Evolutionary conservation across 108 stramenopile species (phyloP).

Genomic region (Nitzschia sp.): DNA sequence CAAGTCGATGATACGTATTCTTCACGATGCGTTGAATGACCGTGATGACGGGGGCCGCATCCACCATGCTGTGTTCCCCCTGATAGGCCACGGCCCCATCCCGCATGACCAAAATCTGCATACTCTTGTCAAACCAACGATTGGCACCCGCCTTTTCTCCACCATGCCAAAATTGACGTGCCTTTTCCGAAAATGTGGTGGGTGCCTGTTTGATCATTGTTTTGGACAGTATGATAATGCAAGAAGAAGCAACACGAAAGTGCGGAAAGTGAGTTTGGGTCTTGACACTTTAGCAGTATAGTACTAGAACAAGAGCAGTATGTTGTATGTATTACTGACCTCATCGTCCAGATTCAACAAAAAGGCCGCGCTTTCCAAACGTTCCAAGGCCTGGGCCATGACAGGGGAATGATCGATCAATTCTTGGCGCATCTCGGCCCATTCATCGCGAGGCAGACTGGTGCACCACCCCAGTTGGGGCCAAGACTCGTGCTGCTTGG

Average conservation of each 20-base stretch:
- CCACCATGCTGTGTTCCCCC: conserved; percentile 92
- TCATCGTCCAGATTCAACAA: conserved; percentile 79
- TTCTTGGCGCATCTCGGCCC: conserved; percentile 67
- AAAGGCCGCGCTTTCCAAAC: conserved; percentile 77
- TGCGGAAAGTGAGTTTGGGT: too few species aligned
- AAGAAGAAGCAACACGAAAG: too few species aligned
- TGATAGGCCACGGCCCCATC: conserved; percentile 84
- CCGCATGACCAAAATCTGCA: conserved; percentile 76
- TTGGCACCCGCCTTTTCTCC: conserved; percentile 55
- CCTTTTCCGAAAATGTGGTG: conserved; percentile 55
- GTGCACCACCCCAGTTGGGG: conserved; percentile 58
- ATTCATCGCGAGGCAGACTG: conserved; percentile 62
- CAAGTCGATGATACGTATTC: conserved; percentile 48
- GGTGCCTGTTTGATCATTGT: not conserved
- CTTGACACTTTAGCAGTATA: too few species aligned
- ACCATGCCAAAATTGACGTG: conserved; percentile 53
- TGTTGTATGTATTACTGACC: not conserved
- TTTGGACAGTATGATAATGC: not conserved
- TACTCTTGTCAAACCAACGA: conserved; percentile 90
- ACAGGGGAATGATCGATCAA: conserved; percentile 57
- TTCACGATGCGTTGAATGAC: conserved; percentile 64
- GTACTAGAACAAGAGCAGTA: not conserved
- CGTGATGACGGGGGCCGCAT: conserved; percentile 84
- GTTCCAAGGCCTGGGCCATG: conserved; percentile 67
- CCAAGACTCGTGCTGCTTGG: conserved; percentile 7